Conservation (phyloP, 345 rosid genomes). For the Camelina neglecta region DNA sequence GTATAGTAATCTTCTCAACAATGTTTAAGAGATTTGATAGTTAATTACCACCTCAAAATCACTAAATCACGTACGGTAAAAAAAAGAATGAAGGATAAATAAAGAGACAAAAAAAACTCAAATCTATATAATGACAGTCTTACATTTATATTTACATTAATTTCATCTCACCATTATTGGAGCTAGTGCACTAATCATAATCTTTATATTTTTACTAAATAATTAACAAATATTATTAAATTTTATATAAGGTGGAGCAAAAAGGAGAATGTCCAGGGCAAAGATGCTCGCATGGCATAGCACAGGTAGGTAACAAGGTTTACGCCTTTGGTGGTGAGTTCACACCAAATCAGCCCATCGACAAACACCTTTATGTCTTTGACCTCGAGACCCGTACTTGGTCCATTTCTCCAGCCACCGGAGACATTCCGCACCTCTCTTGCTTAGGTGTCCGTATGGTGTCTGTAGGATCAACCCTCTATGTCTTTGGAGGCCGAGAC, state of each 20-base stretch:
- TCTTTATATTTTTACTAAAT: neutral
- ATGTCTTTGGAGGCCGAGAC: constrained; percentile 45
- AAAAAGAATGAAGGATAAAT: too few species aligned
- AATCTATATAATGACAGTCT: neutral
- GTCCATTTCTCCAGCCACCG: constrained; percentile 38
- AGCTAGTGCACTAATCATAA: neutral
- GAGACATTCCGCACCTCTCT: constrained; percentile 36
- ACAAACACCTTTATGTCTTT: constrained; percentile 39
- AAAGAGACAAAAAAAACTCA: too few species aligned
- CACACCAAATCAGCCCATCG: constrained; percentile 37
- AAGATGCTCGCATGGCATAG: constrained; percentile 44
- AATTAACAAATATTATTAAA: neutral
- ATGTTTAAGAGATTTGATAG: neutral
- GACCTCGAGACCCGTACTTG: constrained; percentile 34
- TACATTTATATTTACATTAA: neutral
- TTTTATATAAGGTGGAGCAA: constrained; percentile 35
- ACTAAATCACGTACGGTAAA: neutral
- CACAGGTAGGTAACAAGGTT: constrained; percentile 40
- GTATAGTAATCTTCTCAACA: constrained; percentile 14
- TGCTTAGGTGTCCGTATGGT: constrained; percentile 42
- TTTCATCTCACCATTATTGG: neutral
- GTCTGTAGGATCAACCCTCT: constrained; percentile 22
- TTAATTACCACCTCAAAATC: neutral
- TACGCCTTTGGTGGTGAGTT: constrained; percentile 44
- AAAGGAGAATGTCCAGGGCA: constrained; percentile 31